phyloP scores from a whole-genome alignment of 176 grass and related monocot genomes.

The Eragrostis nindensis region DNA sequence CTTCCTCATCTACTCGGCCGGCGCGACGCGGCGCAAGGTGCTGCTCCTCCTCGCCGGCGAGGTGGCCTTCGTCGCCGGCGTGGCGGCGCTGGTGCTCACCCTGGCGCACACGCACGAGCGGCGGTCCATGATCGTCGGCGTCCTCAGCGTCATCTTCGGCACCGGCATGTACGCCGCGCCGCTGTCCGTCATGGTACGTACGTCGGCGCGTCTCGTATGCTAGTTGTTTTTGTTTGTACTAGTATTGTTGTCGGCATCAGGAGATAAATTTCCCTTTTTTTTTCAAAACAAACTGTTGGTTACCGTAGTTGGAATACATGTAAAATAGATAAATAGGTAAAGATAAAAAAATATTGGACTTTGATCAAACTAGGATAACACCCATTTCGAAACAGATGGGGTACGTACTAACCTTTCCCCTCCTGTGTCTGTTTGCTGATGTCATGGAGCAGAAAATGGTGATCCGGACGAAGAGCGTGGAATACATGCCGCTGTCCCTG shows the following conservation, averaged over 20 bases:
- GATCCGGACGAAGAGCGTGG: conserved; percentile 92
- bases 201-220: too few relatives aligned
- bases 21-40: conserved; percentile 46
- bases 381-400: too few relatives aligned
- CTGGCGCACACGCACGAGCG: conserved; percentile 63
- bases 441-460: conserved; percentile 75
- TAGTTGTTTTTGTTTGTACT: too few relatives aligned
- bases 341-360: too few relatives aligned
- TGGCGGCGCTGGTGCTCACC: conserved; percentile 60
- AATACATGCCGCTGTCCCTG: conserved; percentile 88
- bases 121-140: conserved; percentile 84
- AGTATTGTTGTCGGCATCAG: too few relatives aligned
- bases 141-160: conserved; percentile 81
- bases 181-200: conserved; percentile 94
- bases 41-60: conserved; percentile 56
- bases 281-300: too few relatives aligned
- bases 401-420: too few relatives aligned
- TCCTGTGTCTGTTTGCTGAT: too few relatives aligned
- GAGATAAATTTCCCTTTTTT: too few relatives aligned
- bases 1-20: conserved; percentile 71
- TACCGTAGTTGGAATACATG: too few relatives aligned
- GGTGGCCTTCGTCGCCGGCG: conserved; percentile 51
- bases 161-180: conserved; percentile 91
- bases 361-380: too few relatives aligned
- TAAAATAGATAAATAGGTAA: too few relatives aligned